Evolutionary conservation across 2,329 filamentous ascomycete species (phyloP).

Genomic region (Epichloe bromicola): DNA sequence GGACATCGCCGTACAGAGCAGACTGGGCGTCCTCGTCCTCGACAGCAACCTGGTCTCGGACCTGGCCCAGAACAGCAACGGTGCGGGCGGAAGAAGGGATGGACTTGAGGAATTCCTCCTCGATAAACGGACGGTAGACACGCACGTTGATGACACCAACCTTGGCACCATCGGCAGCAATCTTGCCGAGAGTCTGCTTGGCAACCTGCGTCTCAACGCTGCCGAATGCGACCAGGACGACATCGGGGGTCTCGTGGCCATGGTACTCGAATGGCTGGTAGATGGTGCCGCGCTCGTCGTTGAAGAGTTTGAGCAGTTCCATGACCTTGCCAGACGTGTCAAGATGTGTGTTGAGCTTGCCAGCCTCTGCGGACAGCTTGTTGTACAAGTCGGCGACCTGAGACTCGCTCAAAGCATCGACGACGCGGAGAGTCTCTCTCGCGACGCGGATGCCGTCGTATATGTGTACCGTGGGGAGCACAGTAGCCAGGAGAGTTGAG

Average conservation of each 20-base stretch:
- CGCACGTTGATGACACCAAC: constrained; percentile 85
- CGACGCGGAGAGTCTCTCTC: constrained; percentile 67
- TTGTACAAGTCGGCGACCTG: constrained; percentile 58
- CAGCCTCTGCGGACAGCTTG: constrained; percentile 47
- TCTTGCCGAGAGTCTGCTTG: constrained; percentile 61
- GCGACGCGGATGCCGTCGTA: constrained; percentile 79
- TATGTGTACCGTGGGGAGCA: constrained; percentile 74
- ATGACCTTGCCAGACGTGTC: constrained; percentile 61
- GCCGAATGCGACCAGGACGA: constrained; percentile 83
- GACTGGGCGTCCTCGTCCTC: constrained; percentile 67
- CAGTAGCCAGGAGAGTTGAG: constrained; percentile 63
- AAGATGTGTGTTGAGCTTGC: constrained; percentile 53
- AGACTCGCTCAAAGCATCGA: constrained; percentile 65
- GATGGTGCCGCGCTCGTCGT: constrained; percentile 83
- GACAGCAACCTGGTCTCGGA: constrained; percentile 58
- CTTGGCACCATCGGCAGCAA: constrained; percentile 60
- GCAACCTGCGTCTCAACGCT: constrained; percentile 81
- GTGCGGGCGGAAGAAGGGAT: constrained; percentile 64
- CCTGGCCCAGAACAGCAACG: constrained; percentile 81
- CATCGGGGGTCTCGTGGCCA: constrained; percentile 66
- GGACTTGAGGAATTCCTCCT: constrained; percentile 79
- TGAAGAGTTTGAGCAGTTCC: constrained; percentile 61
- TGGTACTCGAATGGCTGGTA: constrained; percentile 92
- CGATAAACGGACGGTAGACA: constrained; percentile 87
- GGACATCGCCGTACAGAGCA: constrained; percentile 80